These are phyloP conservation scores for Cladosporium sp. DNA, from an alignment of 2,329 filamentous ascomycete species.

Conservation along the genomic window DNA sequence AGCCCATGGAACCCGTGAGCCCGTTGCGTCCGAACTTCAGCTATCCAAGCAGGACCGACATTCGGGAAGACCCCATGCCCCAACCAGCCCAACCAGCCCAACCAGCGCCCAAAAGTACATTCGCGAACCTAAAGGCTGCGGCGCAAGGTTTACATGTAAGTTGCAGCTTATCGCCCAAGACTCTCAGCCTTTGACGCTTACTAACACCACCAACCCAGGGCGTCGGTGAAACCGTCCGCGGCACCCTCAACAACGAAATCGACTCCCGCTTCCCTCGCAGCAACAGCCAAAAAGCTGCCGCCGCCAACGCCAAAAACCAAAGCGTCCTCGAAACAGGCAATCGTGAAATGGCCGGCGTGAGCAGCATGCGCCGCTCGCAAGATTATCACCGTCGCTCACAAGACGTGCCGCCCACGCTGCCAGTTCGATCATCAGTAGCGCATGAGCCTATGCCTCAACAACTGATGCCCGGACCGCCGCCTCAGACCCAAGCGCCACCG, in stretches of 20 bases:
- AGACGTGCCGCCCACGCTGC: background rate
- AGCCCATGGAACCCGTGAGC: slow-evolving; percentile 16
- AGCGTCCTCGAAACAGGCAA: slow-evolving; percentile 29
- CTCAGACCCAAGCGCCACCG: background rate
- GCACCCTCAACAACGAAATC: slow-evolving; percentile 36
- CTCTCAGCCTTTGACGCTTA: background rate
- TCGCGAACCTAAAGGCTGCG: slow-evolving; percentile 32
- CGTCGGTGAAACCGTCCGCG: slow-evolving; percentile 37
- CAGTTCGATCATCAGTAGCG: background rate
- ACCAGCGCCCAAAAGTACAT: slow-evolving; percentile 9
- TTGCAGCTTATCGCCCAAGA: background rate
- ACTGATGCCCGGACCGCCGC: background rate
- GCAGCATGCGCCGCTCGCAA: background rate
- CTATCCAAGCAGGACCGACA: slow-evolving; percentile 18
- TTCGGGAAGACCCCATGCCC: slow-evolving; percentile 3
- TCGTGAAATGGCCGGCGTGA: slow-evolving; percentile 26
- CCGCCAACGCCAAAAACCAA: slow-evolving; percentile 32
- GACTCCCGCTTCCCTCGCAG: slow-evolving; percentile 31
- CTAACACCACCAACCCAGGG: slow-evolving; percentile 25
- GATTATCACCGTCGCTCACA: background rate
- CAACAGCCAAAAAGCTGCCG: slow-evolving; percentile 32
- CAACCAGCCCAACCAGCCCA: slow-evolving; percentile 13
- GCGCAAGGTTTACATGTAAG: slow-evolving; percentile 36
- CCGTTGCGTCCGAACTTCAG: slow-evolving; percentile 20
- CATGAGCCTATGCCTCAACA: slow-evolving; percentile 7